Conservation (phyloP, 2,329 filamentous ascomycete species). For the Botrytis cinerea region DNA sequence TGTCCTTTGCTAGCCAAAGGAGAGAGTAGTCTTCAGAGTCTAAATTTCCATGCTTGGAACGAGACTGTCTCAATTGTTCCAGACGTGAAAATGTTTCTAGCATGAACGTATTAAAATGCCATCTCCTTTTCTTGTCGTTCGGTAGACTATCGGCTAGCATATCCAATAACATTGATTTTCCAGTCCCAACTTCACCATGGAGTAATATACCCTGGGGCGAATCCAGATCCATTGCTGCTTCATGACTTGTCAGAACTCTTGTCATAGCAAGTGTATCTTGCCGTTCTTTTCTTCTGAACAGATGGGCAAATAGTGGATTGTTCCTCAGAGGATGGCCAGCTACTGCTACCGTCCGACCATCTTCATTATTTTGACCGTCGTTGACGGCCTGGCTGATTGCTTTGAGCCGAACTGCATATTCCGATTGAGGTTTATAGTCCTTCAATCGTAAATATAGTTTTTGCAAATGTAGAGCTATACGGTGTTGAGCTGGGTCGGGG, state of each 20-base stretch:
- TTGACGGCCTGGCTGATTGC: constrained; percentile 55
- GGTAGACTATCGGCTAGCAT: constrained; percentile 77
- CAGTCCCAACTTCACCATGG: constrained; percentile 79
- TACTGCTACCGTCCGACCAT: constrained; percentile 49
- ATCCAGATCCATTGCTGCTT: constrained; percentile 69
- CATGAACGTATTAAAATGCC: constrained; percentile 89
- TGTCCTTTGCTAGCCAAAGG: constrained; percentile 72
- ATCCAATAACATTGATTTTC: constrained; percentile 84
- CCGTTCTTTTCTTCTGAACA: constrained; percentile 57
- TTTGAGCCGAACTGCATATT: constrained; percentile 67
- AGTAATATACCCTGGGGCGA: constrained; percentile 75
- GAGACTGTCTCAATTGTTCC: constrained; percentile 58
- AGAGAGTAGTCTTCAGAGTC: constrained; percentile 44
- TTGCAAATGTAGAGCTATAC: constrained; percentile 73
- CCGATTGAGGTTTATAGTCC: constrained; percentile 72
- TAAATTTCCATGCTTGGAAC: constrained; percentile 21
- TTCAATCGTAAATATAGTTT: constrained; percentile 75
- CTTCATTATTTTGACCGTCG: constrained; percentile 37
- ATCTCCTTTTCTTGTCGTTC: constrained; percentile 69
- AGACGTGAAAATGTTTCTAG: constrained; percentile 72
- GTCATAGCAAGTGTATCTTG: constrained; percentile 66
- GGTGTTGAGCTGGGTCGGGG: constrained; percentile 71
- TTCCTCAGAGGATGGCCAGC: constrained; percentile 57
- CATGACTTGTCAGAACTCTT: constrained; percentile 66
- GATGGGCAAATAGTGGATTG: constrained; percentile 59